phyloP scores from a whole-genome alignment of 331 rosid species.

The Pyrus hybrid region DNA sequence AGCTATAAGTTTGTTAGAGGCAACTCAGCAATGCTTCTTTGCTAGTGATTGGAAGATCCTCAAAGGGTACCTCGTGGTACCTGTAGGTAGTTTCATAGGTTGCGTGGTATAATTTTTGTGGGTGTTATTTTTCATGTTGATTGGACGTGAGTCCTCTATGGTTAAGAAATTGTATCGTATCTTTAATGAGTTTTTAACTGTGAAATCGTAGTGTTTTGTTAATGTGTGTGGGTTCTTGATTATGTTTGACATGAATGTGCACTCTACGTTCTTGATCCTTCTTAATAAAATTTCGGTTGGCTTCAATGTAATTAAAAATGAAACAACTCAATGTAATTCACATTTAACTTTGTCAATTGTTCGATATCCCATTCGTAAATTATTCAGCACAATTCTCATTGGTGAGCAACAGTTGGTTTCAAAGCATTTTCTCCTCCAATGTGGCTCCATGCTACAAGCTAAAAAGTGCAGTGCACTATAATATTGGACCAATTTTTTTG shows the following conservation, averaged over 20 bases:
- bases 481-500: not conserved
- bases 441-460: not conserved
- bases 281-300: no score
- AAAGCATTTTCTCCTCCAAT: not conserved
- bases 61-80: not conserved
- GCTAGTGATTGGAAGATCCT: not conserved
- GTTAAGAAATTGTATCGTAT: no score
- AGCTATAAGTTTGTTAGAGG: not conserved
- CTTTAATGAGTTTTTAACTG: not conserved
- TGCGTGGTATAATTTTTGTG: not conserved
- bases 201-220: not conserved
- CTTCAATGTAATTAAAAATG: no score
- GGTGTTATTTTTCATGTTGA: not conserved
- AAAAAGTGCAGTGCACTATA: not conserved
- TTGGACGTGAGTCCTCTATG: not conserved
- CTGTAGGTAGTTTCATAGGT: not conserved
- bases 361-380: not conserved
- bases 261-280: no score
- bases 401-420: not conserved
- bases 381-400: not conserved
- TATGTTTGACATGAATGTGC: not conserved
- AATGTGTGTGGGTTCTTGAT: not conserved
- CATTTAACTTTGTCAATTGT: no score
- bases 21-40: not conserved
- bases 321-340: no score